These are phyloP conservation scores for Penicillium psychrosexuale DNA, from an alignment of 2,329 filamentous ascomycete genomes.

Conservation along the genomic window DNA sequence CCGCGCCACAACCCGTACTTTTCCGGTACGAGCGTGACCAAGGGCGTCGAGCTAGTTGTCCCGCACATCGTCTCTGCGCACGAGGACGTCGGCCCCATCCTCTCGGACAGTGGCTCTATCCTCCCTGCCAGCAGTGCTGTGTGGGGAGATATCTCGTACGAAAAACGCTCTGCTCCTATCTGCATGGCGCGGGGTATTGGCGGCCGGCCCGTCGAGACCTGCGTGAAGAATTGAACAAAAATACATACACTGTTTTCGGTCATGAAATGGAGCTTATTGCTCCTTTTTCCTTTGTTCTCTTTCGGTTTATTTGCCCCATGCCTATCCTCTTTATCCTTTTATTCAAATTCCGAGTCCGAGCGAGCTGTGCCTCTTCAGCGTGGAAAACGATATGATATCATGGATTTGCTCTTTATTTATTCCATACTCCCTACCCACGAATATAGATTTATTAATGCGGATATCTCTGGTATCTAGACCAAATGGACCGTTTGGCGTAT, in stretches of 20 bases:
- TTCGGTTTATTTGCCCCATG: background rate
- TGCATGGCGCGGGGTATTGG: slow-evolving; percentile 4
- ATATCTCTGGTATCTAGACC: slow-evolving; percentile 3
- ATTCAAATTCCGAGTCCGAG: background rate
- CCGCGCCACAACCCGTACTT: slow-evolving; percentile 43
- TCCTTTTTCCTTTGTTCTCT: background rate
- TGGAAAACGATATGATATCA: slow-evolving; percentile 8
- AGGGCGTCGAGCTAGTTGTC: slow-evolving; percentile 42
- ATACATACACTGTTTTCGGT: background rate
- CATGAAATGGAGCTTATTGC: background rate
- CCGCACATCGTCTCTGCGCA: slow-evolving; percentile 32
- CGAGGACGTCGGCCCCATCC: slow-evolving; percentile 14
- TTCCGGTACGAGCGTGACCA: slow-evolving; percentile 29
- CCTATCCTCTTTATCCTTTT: background rate
- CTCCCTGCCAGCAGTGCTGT: slow-evolving; percentile 30
- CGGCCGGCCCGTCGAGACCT: slow-evolving; percentile 2
- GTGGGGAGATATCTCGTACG: slow-evolving; percentile 21
- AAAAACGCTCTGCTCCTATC: slow-evolving; percentile 16
- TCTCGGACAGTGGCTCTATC: slow-evolving; percentile 26
- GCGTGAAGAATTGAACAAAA: slow-evolving; percentile 2
- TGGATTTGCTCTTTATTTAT: slow-evolving; percentile 2
- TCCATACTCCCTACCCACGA: background rate
- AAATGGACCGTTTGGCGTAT: background rate
- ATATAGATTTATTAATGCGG: slow-evolving; percentile 8
- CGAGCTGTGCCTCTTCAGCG: slow-evolving; percentile 1